Base-by-base conservation (phyloP, 73 alveolate genomes). In the Paramecium sexaurelia region DNA sequence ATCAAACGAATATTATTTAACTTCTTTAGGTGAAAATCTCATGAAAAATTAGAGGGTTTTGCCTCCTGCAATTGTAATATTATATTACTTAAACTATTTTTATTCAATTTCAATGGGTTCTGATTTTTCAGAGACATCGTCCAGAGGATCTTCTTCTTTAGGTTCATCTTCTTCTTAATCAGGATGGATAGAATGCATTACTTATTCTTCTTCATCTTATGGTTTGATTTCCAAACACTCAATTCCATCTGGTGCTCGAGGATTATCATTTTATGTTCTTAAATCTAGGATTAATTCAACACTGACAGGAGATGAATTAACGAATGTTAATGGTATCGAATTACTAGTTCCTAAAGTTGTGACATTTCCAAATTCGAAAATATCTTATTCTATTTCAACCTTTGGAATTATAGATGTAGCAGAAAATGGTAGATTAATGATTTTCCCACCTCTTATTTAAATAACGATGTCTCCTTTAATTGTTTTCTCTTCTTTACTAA, bases 301-400 rank as follows among this genome's bases (percentile, higher is more conserved):
- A 55, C 91, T 95, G 24, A 92, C 97, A 43, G 92, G 96, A 55
- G 92, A 92, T 19, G 94, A 98, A 66, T 93, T 91, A 2, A 98
- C 95, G 45, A 97, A 84, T 90, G 93, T 84, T 94, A 96, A 94
- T 94, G 98, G 94, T 45, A 95, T 92, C 71, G 96, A 98, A 24
- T 97, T 98, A 93, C 96, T 97, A 11, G 97, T 93, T 36, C 95
- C 92, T 55, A 78, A 19, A 19, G 93, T 88, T 1, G 99, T 97
- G 55, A 98, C 98, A 8, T 99, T 99, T 24, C 99, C 99, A 94
- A 96, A 98, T 85, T 98, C 99, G 66, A 98, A 96, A 26, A 86
- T 85, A 7, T 97, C 99, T 78, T 98, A 98, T 33, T 85, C 97
- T 13, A 98, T 98, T 71, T 94, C 92, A 20, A 98, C 98, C 51